Percentiles rank a stretch among this genome's conserved stretches.
Evolutionary conservation across 192 early-diverging fungal genomes (phyloP).

Genomic region (Coemansia sp.): DNA sequence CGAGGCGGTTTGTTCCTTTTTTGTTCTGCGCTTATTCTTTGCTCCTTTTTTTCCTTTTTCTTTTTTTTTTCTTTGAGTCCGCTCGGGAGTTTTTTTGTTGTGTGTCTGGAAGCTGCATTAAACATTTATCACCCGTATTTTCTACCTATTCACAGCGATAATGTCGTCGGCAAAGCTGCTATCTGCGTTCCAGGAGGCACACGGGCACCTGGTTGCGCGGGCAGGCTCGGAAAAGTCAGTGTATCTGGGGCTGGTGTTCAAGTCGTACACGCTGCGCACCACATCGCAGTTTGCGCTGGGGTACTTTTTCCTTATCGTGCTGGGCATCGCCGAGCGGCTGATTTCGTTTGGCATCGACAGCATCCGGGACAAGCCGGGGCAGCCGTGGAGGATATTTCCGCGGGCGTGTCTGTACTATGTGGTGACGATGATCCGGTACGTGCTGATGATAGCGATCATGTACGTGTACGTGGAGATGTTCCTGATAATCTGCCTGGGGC

Average conservation of each 20-base stretch:
- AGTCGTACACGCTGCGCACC: conserved; percentile 28
- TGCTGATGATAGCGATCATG: conserved; percentile 51
- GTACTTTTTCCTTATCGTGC: conserved; percentile 45
- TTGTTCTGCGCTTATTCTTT: conserved; percentile 9
- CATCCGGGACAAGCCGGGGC: conserved; percentile 47
- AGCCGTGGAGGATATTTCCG: conserved; percentile 49
- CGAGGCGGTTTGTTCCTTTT: no score
- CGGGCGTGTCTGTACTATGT: conserved; percentile 48
- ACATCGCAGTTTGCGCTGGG: conserved; percentile 30
- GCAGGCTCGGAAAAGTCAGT: conserved; percentile 3
- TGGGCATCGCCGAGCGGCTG: conserved; percentile 43
- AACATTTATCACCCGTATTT: not conserved
- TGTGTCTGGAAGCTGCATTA: not conserved
- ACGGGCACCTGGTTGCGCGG: conserved; percentile 20
- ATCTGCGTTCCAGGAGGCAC: conserved; percentile 25
- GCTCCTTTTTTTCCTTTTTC: conserved; percentile 9
- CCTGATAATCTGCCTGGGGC: conserved; percentile 31
- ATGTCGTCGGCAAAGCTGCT: conserved; percentile 10
- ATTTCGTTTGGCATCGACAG: conserved; percentile 36
- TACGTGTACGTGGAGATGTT: conserved; percentile 30
- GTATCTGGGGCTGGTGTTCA: conserved; percentile 43
- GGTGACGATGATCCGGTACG: conserved; percentile 42
- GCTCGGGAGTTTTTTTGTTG: not conserved
- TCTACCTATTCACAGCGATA: not conserved
- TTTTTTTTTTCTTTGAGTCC: conserved; percentile 8